phyloP scores from a whole-genome alignment of 179 eudicot genomes.

The Pouteria campechiana region DNA sequence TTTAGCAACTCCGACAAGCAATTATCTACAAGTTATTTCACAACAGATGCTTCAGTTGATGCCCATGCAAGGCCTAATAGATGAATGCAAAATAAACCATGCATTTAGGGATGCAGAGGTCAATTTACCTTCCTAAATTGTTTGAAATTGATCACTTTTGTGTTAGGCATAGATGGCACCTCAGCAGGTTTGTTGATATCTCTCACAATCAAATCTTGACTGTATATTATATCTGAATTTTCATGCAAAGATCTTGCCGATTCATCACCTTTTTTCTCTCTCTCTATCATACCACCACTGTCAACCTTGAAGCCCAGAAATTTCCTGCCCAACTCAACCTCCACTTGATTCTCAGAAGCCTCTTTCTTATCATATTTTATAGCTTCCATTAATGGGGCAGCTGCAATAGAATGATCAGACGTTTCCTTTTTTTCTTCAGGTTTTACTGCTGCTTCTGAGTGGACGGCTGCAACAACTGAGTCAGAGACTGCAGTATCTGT shows the following conservation, averaged over 20 bases:
- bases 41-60: too few relatives aligned
- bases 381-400: neutral
- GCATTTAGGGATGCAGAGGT: too few relatives aligned
- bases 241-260: conserved; percentile 50
- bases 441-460: conserved; percentile 7
- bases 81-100: too few relatives aligned
- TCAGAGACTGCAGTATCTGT: conserved; percentile 68
- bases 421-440: conserved; percentile 12
- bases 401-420: too few relatives aligned
- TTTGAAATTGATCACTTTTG: conserved; percentile 58
- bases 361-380: neutral
- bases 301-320: conserved; percentile 16
- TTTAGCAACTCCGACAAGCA: too few relatives aligned
- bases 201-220: conserved; percentile 64
- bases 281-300: conserved; percentile 10
- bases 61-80: too few relatives aligned
- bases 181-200: conserved; percentile 22
- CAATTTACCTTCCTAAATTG: conserved; percentile 72
- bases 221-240: conserved; percentile 60
- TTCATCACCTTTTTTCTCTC: conserved; percentile 27
- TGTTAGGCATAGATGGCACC: conserved; percentile 14
- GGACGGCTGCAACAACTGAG: conserved; percentile 12
- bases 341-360: too few relatives aligned
- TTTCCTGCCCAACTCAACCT: too few relatives aligned
- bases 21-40: too few relatives aligned